Evolutionary conservation across 345 rosid genomes (phyloP).

Genomic region (Syzygium oleosum): DNA sequence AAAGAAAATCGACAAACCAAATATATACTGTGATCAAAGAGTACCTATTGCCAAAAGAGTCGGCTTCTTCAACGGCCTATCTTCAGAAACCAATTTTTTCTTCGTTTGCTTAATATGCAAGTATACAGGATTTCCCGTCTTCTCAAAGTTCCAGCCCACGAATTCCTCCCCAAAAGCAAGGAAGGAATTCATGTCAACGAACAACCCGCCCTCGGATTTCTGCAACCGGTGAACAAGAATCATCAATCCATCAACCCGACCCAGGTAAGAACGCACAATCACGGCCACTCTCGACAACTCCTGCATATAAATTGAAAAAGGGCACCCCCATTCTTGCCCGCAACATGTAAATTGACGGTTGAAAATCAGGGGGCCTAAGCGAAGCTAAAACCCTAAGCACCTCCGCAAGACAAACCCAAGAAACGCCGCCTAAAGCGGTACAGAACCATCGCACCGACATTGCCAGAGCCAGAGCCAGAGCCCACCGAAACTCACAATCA

Average conservation of each 20-base stretch:
- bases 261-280: background rate
- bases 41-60: constrained; percentile 90
- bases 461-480: background rate
- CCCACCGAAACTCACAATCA: background rate
- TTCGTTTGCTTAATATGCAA: constrained; percentile 72
- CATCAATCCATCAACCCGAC: background rate
- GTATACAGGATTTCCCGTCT: constrained; percentile 88
- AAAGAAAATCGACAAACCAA: background rate
- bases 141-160: constrained; percentile 83
- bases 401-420: background rate
- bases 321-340: background rate
- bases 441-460: background rate
- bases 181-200: constrained; percentile 76
- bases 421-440: background rate
- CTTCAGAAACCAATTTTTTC: constrained; percentile 63
- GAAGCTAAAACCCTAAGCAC: background rate
- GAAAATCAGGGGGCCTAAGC: background rate
- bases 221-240: constrained; percentile 13
- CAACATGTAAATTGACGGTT: background rate
- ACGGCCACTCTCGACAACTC: background rate
- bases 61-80: constrained; percentile 85
- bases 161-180: constrained; percentile 89
- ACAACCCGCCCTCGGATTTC: constrained; percentile 93
- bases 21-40: background rate
- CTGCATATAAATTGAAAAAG: background rate